Evolutionary conservation across 2,329 filamentous ascomycete genomes (phyloP), one percentile per base, ranked within the genome.

Genomic region (Aspergillus puulaauensis): DNA sequence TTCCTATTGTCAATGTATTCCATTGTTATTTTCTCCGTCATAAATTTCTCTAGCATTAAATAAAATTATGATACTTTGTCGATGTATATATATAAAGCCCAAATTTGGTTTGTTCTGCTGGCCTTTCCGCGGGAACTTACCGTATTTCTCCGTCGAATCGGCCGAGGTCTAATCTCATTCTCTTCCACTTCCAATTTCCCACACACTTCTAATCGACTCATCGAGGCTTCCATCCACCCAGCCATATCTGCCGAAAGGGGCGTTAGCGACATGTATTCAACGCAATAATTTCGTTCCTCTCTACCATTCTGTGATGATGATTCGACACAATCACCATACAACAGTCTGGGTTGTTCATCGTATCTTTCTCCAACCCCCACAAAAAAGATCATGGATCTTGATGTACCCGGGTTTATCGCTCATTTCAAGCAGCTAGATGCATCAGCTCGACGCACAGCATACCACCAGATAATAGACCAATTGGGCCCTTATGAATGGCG

Each of bases 401-500:
- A 58, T 47, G 35, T 52, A 39, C 57, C 55, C 31, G 57, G 57
- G 50, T 55, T 68, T 43, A 24, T 68, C 40, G 31, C 45, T 15
- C 58, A 58, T n/a, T 73, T 71, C 48, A 56, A 58, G 23, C 52
- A 54, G 19, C 60, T 72, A 23, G 53, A 58, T 17, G 62, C 59
- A n/a, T 46, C 57, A 17, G 65, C 58, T 51, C 70, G 71, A 31
- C 61, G 56, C 49, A 55, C 51, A 37, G 61, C 57, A 33, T 67
- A 66, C 33, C 64, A 62, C 43, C 62, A 60, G 6, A 62, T 76
- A 24, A 43, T 75, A 33, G 60, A 68, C 41, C 59, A 66, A 23
- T 57, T 76, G 24, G 50, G 37, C 14, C 52, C 57, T 4, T 31
- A 68, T 43, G 74, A 75, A 61, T 73, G 71, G 68, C 69, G 71